These are phyloP conservation scores for Candida sithepensis DNA, from an alignment of 805 yeast species.

Conservation along the genomic window DNA sequence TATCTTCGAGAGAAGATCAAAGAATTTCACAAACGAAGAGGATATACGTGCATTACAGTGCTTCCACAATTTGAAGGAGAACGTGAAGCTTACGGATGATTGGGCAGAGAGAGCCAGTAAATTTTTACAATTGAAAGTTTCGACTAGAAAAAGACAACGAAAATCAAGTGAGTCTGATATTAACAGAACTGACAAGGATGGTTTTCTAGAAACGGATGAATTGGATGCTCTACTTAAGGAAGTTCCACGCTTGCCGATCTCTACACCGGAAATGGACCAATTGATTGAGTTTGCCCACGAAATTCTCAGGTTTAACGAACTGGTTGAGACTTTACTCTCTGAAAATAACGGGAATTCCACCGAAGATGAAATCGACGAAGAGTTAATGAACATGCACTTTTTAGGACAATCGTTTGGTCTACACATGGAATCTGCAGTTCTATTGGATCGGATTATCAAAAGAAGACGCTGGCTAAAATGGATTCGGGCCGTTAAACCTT, in stretches of 20 bases:
- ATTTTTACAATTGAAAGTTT: constrained; percentile 48
- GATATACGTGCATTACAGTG: constrained; percentile 11
- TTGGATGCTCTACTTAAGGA: constrained; percentile 39
- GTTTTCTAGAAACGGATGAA: constrained; percentile 25
- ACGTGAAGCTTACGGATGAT: constrained; percentile 41
- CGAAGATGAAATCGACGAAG: constrained; percentile 31
- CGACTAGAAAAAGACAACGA: constrained; percentile 40
- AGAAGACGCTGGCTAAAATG: constrained; percentile 38
- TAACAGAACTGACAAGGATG: constrained; percentile 20
- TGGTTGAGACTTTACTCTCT: constrained; percentile 38
- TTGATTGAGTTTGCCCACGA: constrained; percentile 50
- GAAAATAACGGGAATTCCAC: constrained; percentile 17
- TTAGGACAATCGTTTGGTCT: constrained; percentile 61
- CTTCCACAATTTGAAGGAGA: constrained; percentile 35
- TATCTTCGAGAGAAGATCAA: constrained; percentile 27
- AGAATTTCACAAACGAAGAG: neutral
- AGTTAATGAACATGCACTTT: constrained; percentile 49
- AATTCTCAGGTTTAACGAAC: constrained; percentile 47
- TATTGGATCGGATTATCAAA: constrained; percentile 36
- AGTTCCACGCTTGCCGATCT: constrained; percentile 48
- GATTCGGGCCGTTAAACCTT: constrained; percentile 20
- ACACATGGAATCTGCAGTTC: constrained; percentile 43
- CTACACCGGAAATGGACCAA: constrained; percentile 58
- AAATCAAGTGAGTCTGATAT: constrained; percentile 5
- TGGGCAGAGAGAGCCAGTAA: constrained; percentile 57